Percentiles rank a stretch among this genome's conserved stretches.
Conservation (phyloP, 805 yeast species). For the Metschnikowia colocasiae region DNA sequence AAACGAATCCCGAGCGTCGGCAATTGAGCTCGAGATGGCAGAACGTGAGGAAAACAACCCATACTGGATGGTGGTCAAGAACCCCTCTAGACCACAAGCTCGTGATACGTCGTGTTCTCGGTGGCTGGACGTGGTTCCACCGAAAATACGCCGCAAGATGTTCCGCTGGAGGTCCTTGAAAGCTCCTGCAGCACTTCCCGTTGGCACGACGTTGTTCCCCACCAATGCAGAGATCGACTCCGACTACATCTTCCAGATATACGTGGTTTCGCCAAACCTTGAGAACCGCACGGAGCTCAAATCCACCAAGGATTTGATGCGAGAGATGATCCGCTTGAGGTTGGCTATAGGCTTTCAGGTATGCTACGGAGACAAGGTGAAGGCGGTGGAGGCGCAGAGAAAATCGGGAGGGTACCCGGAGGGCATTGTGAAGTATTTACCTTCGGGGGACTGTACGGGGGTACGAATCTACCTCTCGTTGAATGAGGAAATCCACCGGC, state of each 20-base stretch:
- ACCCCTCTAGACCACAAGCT: conserved; percentile 64
- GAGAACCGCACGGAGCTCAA: conserved; percentile 51
- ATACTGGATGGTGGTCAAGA: conserved; percentile 41
- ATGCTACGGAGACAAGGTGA: conserved; percentile 68
- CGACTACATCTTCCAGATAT: conserved; percentile 78
- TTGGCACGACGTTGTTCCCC: conserved; percentile 78
- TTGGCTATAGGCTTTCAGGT: conserved; percentile 87
- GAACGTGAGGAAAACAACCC: conserved; percentile 15
- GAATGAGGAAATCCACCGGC: conserved; percentile 81
- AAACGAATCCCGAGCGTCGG: conserved; percentile 11
- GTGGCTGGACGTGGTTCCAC: conserved; percentile 90
- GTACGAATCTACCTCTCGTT: conserved; percentile 70
- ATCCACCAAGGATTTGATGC: conserved; percentile 56
- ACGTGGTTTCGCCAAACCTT: conserved; percentile 67
- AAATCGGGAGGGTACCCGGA: conserved; percentile 52
- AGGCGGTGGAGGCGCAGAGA: conserved; percentile 59
- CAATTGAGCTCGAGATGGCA: conserved; percentile 10
- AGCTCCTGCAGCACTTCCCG: conserved; percentile 90
- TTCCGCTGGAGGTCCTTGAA: conserved; percentile 92
- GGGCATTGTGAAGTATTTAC: conserved; percentile 54
- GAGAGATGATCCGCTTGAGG: conserved; percentile 84
- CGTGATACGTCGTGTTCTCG: conserved; percentile 35
- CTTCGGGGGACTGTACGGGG: conserved; percentile 45
- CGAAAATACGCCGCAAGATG: conserved; percentile 56
- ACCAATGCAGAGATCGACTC: conserved; percentile 59